These are phyloP conservation scores for Calycina herbarum DNA, from an alignment of 2,329 filamentous ascomycete genomes.

Conservation along the genomic window DNA sequence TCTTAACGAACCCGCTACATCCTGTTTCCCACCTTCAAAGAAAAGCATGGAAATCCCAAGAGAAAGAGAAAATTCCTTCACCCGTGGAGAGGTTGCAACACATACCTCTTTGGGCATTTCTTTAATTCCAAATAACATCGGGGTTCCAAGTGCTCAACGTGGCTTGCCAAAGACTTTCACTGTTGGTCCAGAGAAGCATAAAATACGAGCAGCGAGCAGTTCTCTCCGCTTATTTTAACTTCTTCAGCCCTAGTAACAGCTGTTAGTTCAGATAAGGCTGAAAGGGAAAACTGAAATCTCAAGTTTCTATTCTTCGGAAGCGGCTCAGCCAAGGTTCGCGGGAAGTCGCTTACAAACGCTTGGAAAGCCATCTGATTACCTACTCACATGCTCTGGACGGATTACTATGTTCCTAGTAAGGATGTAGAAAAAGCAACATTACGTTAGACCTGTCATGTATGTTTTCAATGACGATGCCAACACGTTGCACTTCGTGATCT, in stretches of 20 bases:
- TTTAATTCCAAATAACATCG: neutral
- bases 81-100: too few species aligned
- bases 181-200: neutral
- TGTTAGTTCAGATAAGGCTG: neutral
- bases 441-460: slow-evolving; percentile 4
- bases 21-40: too few species aligned
- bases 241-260: neutral
- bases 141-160: neutral
- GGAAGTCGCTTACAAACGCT: slow-evolving; percentile 3
- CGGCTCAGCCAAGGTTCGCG: neutral
- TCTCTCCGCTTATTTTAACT: neutral
- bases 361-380: neutral
- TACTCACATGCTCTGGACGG: neutral
- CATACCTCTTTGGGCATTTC: too few species aligned
- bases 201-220: too few species aligned
- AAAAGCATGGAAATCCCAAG: too few species aligned
- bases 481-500: neutral
- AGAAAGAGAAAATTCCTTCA: too few species aligned
- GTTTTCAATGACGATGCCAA: slow-evolving; percentile 2
- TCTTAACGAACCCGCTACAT: too few species aligned
- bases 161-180: neutral
- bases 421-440: neutral
- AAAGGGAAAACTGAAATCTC: neutral
- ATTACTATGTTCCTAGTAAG: neutral
- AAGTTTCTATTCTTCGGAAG: neutral